Conservation (phyloP, 495 filamentous ascomycete genomes). For the Hapsidospora chrysogenum region DNA sequence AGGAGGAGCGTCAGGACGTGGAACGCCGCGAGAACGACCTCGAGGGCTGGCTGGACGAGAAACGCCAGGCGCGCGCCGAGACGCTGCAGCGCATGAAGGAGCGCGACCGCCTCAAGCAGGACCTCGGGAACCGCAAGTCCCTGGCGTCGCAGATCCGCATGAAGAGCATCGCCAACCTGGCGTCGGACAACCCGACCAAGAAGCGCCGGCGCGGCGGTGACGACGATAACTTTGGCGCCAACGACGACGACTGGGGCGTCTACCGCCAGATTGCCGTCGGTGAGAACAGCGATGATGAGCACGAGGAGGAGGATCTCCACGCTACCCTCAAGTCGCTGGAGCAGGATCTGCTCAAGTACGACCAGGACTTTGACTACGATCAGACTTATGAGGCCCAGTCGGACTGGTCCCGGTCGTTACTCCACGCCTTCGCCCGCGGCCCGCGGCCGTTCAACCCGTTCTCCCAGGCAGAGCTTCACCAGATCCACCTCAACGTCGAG, state of each 20-base stretch:
- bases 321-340: constrained; percentile 57
- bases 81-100: constrained; percentile 80
- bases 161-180: constrained; percentile 95
- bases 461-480: constrained; percentile 64
- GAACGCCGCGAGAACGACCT: constrained; percentile 72
- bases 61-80: constrained; percentile 52
- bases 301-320: constrained; percentile 76
- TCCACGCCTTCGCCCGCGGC: constrained; percentile 80
- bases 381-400: constrained; percentile 80
- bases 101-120: constrained; percentile 74
- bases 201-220: constrained; percentile 59
- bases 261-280: constrained; percentile 82
- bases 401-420: constrained; percentile 81
- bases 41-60: constrained; percentile 72
- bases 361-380: constrained; percentile 76
- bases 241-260: constrained; percentile 95
- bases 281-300: constrained; percentile 46
- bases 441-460: constrained; percentile 72
- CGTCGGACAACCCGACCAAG: constrained; percentile 66
- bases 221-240: constrained; percentile 91
- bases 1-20: constrained; percentile 65
- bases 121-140: constrained; percentile 89
- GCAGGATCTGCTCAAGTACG: constrained; percentile 67
- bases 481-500: constrained; percentile 92
- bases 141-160: constrained; percentile 90